Conservation (phyloP, 108 stramenopile species). For the Hondaea fermentalgiana region DNA sequence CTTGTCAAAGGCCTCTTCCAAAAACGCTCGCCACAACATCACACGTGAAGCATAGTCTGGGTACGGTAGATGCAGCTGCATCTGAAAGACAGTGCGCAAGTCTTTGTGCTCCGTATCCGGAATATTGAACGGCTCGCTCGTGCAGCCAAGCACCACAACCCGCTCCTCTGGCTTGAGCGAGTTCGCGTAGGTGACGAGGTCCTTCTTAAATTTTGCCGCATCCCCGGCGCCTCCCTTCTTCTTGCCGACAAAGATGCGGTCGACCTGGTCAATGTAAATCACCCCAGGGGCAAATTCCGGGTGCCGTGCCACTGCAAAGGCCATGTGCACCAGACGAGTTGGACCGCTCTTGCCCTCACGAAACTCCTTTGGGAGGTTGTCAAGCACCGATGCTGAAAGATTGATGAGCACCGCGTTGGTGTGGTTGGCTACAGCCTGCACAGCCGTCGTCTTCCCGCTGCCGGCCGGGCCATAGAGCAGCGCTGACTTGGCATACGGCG, state of each 20-base stretch:
- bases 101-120: slow-evolving; percentile 56
- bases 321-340: slow-evolving; percentile 65
- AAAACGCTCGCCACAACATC: slow-evolving; percentile 54
- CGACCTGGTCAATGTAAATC: slow-evolving; percentile 61
- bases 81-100: slow-evolving; percentile 53
- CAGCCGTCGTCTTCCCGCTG: slow-evolving; percentile 64
- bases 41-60: slow-evolving; percentile 59
- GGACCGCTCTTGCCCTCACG: slow-evolving; percentile 54
- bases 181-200: slow-evolving; percentile 65
- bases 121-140: slow-evolving; percentile 49
- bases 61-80: slow-evolving; percentile 57
- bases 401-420: slow-evolving; percentile 67
- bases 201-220: slow-evolving; percentile 60
- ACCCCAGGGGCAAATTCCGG: slow-evolving; percentile 60
- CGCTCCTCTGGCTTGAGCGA: slow-evolving; percentile 56
- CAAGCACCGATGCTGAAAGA: slow-evolving; percentile 50
- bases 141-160: slow-evolving; percentile 63
- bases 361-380: not conserved
- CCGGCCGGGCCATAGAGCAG: slow-evolving; percentile 68
- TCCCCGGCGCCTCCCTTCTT: slow-evolving; percentile 27
- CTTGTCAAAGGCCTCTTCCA: slow-evolving; percentile 32
- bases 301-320: slow-evolving; percentile 65
- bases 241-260: slow-evolving; percentile 32
- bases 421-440: slow-evolving; percentile 66
- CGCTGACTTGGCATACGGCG: slow-evolving; percentile 34